phyloP scores from a whole-genome alignment of 148 eudicot species.

The Vaccinium myrtillus region DNA sequence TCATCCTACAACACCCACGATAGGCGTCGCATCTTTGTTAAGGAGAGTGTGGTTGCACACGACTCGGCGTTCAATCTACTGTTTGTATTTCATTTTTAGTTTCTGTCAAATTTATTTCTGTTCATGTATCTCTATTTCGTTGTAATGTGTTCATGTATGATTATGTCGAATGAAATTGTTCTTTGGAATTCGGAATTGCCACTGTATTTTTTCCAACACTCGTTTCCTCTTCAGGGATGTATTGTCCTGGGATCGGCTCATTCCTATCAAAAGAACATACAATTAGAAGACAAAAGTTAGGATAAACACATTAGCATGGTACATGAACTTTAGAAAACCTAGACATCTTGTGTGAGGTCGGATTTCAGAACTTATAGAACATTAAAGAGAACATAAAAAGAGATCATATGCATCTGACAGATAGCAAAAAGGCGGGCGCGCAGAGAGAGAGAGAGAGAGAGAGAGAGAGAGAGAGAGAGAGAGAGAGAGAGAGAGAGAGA shows the following conservation, averaged over 20 bases:
- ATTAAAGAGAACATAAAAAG: too few relatives aligned
- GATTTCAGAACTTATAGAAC: neutral
- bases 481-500: neutral
- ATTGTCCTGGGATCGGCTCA: constrained; percentile 15
- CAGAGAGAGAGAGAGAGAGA: neutral
- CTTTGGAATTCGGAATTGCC: too few relatives aligned
- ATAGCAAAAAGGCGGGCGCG: neutral
- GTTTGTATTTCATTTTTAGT: too few relatives aligned
- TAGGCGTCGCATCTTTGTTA: too few relatives aligned
- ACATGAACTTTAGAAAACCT: neutral
- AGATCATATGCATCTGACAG: neutral
- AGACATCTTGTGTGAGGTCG: neutral
- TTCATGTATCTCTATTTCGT: too few relatives aligned
- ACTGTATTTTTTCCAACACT: too few relatives aligned
- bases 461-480: neutral
- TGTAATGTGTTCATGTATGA: too few relatives aligned
- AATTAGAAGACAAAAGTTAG: neutral
- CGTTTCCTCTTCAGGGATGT: constrained; percentile 28
- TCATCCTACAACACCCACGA: too few relatives aligned
- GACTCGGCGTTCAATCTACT: too few relatives aligned
- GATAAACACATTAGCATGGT: neutral
- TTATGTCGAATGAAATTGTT: too few relatives aligned
- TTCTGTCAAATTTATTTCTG: too few relatives aligned
- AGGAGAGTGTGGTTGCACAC: too few relatives aligned
- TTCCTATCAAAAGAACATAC: constrained; percentile 8